Evolutionary conservation across 768 basidiomycete genomes (phyloP).

Genomic region (Pleurotus eryngii): DNA sequence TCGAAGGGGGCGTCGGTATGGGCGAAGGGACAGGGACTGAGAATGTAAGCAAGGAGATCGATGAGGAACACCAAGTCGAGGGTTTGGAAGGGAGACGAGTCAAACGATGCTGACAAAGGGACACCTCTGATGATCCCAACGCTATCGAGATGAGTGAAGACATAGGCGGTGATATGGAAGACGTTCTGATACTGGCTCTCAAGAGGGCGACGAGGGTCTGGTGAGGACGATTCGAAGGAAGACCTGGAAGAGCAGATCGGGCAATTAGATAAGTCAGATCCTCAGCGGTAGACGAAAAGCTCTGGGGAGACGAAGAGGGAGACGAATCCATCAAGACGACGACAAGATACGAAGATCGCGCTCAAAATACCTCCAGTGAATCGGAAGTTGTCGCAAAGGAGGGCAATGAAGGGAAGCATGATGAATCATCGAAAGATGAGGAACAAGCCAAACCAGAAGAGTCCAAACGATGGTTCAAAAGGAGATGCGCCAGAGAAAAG

Average conservation of each 20-base stretch:
- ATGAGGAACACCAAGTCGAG: constrained; percentile 96
- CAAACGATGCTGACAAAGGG: constrained; percentile 42
- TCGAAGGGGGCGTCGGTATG: constrained; percentile 76
- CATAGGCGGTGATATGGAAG: constrained; percentile 83
- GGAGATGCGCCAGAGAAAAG: constrained; percentile 21
- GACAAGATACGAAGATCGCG: constrained; percentile 64
- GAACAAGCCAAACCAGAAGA: constrained; percentile 30
- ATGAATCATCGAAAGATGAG: constrained; percentile 31
- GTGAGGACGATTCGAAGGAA: constrained; percentile 47
- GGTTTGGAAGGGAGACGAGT: constrained; percentile 75
- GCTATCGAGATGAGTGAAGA: constrained; percentile 92
- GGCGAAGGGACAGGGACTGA: constrained; percentile 84
- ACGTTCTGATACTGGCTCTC: constrained; percentile 64
- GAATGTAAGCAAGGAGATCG: constrained; percentile 91
- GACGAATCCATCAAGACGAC: constrained; percentile 48
- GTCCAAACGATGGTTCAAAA: constrained; percentile 16
- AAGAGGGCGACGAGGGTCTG: constrained; percentile 43
- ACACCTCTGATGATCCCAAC: constrained; percentile 58
- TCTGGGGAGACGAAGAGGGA: constrained; percentile 87
- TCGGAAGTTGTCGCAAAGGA: constrained; percentile 85
- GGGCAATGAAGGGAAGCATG: constrained; percentile 12
- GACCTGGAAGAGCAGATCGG: constrained; percentile 84
- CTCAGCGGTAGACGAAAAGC: constrained; percentile 89
- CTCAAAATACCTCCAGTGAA: constrained; percentile 41
- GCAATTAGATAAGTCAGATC: constrained; percentile 79